Evolutionary conservation across 768 basidiomycete genomes (phyloP), one percentile per base, ranked within the genome.

Genomic region (Amanita exitialis): DNA sequence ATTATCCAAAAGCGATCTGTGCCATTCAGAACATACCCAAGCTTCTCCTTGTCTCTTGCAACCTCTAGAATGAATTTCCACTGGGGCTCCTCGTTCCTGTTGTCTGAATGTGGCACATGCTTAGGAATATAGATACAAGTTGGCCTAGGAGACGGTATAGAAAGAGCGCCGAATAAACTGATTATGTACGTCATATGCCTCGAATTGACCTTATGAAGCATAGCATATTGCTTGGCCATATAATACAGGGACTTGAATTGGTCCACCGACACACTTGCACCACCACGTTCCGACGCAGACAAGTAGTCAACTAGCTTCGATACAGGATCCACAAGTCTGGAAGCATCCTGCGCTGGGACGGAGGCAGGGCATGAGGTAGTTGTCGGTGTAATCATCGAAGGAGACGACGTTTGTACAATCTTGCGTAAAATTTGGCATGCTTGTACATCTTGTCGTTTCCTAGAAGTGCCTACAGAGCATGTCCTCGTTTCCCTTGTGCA

Each of bases 1-100:
- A 85, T 76, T 43, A 77, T 59, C 83, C 83, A 86, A 61, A 77
- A 85, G 44, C 71, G 69, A 59, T 85, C 81, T n/a, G 72, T 66
- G 38, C 66, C 62, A 13, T 58, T 61, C 37, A 76, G 57, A 7
- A 52, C 13, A 51, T 67, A 60, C 34, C 63, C 66, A n/a, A 65
- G 52, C 32, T 54, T 51, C 34, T 60, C 56, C 61, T 81, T 82
- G 57, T 76, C 73, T 32, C 58, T 62, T 7, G 68, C 69, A 9
- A 83, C 56, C 47, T 69, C 65, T 41, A 71, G 44, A 9, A 82
- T 61, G 45, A 80, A 69, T 13, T 66, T 36, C 83, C 82, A 84
- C 57, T 77, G 71, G 6, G 64, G 58, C 42, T 61, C 60, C 34
- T 53, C 49, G 1, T 59, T 32, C 16, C 47, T 12, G 23, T 44